Base-by-base conservation (phyloP, 225 moss, liverwort and hornwort genomes). In the Physcomitrellopsis africana region DNA sequence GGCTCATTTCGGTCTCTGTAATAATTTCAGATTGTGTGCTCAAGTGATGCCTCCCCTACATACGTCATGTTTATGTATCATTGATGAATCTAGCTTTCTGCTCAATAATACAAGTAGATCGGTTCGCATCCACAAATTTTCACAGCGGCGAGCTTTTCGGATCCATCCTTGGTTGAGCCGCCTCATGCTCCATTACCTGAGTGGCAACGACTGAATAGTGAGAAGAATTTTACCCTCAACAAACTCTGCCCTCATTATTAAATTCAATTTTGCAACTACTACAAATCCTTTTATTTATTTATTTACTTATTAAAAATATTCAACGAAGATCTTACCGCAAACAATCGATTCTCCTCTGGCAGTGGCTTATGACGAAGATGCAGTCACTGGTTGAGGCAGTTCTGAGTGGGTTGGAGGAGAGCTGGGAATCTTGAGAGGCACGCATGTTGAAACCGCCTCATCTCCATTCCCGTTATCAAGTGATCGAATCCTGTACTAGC, bases 361-460 rank as follows among this genome's bases (percentile, higher is more conserved):
- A 23, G 42, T 11, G 52, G 69, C 42, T 11, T 43, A 10, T 10
- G 41, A 51, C 49, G 52, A 51, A 8, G 67, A 52, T 67, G 67
- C 11, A 43, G 16, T 70, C 47, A 1, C 29, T 67, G 47, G 10
- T 49, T 19, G 7, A 67, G 77, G 81, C 70, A 71, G 70, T 81
- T 84, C 77, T 73, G 45, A 67, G 74, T 62, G 71, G 70, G 77
- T 80, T 70, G 77, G 74, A 70, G 80, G 77, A 77, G 84, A 77
- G 74, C 77, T 24, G 84, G 74, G 84, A 81, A 78, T 58, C 71
- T 72, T 78, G 75, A 85, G 78, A 81, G 84, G 81, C 75, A 85
- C 78, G 63, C 63, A 70, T 64, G 68, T 51, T 63, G 81, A 81
- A 85, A 81, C 84, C 81, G 81, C 84, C 84, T 85, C 78, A 78